These are phyloP conservation scores for Alternaria rosae DNA, from an alignment of 2,329 filamentous ascomycete genomes.

Conservation along the genomic window DNA sequence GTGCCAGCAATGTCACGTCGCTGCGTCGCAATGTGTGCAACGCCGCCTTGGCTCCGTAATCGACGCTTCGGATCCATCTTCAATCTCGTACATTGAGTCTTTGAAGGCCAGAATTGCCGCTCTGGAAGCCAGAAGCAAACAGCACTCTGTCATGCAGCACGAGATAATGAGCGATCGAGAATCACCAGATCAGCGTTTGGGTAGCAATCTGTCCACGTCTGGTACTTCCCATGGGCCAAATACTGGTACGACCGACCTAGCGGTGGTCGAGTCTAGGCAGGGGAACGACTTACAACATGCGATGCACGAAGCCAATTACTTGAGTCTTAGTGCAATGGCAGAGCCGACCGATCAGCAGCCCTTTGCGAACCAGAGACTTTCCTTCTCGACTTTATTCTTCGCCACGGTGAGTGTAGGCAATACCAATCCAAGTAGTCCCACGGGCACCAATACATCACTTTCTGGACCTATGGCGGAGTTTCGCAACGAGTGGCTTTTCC, in stretches of 20 bases:
- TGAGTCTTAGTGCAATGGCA: slow-evolving; percentile 23
- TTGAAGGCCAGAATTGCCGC: neutral
- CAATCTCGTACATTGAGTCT: neutral
- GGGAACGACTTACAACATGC: slow-evolving; percentile 11
- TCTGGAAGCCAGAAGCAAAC: neutral
- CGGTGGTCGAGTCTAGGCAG: neutral
- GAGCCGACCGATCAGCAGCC: slow-evolving; percentile 15
- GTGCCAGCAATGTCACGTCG: slow-evolving; percentile 12
- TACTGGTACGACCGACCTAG: neutral
- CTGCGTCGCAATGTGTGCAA: slow-evolving; percentile 10
- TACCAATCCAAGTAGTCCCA: neutral
- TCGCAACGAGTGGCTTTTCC: neutral
- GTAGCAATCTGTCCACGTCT: neutral
- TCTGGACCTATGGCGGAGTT: neutral
- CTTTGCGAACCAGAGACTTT: slow-evolving; percentile 7
- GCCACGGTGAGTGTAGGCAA: neutral
- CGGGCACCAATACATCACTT: neutral
- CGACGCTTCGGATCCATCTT: neutral
- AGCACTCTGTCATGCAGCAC: neutral
- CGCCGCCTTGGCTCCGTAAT: slow-evolving; percentile 11
- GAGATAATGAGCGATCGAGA: neutral
- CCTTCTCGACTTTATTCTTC: neutral
- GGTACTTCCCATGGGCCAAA: neutral
- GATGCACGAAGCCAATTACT: slow-evolving; percentile 19
- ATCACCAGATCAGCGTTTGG: neutral